Evolutionary conservation across 768 basidiomycete species (phyloP).

Genomic region (Rubroboletus pulcherrimus): DNA sequence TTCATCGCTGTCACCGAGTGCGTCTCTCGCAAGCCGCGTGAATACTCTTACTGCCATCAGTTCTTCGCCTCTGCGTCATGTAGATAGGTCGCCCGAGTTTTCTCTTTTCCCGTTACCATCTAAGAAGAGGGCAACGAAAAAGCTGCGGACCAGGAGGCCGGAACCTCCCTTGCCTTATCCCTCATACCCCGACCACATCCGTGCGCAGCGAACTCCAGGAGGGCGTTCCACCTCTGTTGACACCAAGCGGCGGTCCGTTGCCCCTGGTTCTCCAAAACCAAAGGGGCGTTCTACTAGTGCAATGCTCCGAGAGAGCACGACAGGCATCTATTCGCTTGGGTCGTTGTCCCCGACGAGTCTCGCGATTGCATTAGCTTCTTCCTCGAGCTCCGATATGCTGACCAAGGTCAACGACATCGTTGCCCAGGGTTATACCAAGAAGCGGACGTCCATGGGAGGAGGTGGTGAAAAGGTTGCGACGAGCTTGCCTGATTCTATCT

Average conservation of each 20-base stretch:
- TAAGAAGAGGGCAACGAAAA: conserved; percentile 4
- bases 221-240: background rate
- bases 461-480: background rate
- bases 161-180: conserved; percentile 23
- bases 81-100: conserved; percentile 8
- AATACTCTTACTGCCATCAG: background rate
- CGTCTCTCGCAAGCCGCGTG: conserved; percentile 13
- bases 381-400: conserved; percentile 26
- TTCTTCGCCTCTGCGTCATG: background rate
- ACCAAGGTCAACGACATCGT: conserved; percentile 37
- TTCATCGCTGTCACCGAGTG: conserved; percentile 11
- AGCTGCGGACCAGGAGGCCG: conserved; percentile 1
- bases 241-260: background rate
- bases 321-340: conserved; percentile 10
- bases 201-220: background rate
- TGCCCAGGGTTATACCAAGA: conserved; percentile 32
- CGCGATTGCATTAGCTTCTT: conserved; percentile 19
- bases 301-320: conserved; percentile 1
- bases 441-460: background rate
- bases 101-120: conserved; percentile 21
- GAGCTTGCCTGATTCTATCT: background rate
- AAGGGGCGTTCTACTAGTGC: conserved; percentile 7
- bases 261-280: conserved; percentile 8
- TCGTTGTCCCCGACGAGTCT: conserved; percentile 25
- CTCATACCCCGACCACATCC: conserved; percentile 13